These are phyloP conservation scores for Candida coquimbonensis DNA, from an alignment of 805 yeast species.

Conservation along the genomic window DNA sequence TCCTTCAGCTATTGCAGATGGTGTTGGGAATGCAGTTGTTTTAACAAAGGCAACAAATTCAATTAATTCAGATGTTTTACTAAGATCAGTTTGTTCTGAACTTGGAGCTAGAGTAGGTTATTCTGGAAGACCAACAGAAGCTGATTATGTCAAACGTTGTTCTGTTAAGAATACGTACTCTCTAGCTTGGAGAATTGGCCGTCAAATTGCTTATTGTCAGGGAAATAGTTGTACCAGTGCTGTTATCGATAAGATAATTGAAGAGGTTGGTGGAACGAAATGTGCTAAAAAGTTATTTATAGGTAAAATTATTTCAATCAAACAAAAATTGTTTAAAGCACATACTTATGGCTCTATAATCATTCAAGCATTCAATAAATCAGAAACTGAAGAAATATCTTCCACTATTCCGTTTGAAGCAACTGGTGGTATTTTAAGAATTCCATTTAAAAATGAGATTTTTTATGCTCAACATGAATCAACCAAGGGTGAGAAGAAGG, in stretches of 20 bases:
- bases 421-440: conserved; percentile 16
- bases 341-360: conserved; percentile 40
- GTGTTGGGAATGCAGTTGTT: conserved; percentile 35
- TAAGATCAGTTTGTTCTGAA: conserved; percentile 37
- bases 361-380: conserved; percentile 20
- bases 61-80: conserved; percentile 28
- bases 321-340: conserved; percentile 34
- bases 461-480: conserved; percentile 26
- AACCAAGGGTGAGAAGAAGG: conserved; percentile 16
- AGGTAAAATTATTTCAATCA: conserved; percentile 40
- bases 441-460: conserved; percentile 46
- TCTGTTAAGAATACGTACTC: conserved; percentile 32
- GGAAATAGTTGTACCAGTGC: conserved; percentile 3
- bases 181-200: conserved; percentile 43
- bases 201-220: conserved; percentile 28
- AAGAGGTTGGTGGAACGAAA: conserved; percentile 30
- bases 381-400: conserved; percentile 5
- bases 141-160: conserved; percentile 15
- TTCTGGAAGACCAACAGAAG: conserved; percentile 13
- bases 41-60: conserved; percentile 27
- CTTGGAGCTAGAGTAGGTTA: conserved; percentile 35
- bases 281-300: conserved; percentile 26
- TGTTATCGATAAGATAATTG: conserved; percentile 1
- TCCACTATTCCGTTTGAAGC: conserved; percentile 1
- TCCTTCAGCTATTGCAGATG: conserved; percentile 30